These are phyloP conservation scores for Lanmaoa rubissima DNA, from an alignment of 768 basidiomycete genomes.

Conservation along the genomic window DNA sequence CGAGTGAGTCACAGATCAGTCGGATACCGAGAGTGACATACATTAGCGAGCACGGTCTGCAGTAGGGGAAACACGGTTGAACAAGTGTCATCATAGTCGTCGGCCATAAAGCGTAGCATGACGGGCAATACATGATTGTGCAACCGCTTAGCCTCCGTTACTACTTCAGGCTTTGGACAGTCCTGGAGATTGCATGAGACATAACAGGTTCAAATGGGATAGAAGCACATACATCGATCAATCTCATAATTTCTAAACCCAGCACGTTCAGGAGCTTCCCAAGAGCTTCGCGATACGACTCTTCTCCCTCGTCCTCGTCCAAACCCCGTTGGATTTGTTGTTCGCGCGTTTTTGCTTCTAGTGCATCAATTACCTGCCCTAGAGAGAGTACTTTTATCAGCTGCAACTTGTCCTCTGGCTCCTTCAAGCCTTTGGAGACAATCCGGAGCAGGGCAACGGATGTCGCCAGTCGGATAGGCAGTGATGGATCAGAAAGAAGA, in stretches of 20 bases:
- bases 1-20: constrained; percentile 2
- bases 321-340: constrained; percentile 65
- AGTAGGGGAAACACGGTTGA: constrained; percentile 82
- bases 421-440: constrained; percentile 91
- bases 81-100: constrained; percentile 87
- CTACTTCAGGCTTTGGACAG: constrained; percentile 53
- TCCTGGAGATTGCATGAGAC: constrained; percentile 44
- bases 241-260: constrained; percentile 79
- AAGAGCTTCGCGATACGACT: constrained; percentile 85
- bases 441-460: constrained; percentile 79
- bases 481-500: constrained; percentile 72
- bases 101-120: constrained; percentile 85
- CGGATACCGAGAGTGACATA: constrained; percentile 36
- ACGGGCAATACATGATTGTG: constrained; percentile 73
- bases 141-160: constrained; percentile 60
- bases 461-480: constrained; percentile 81
- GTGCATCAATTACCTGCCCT: constrained; percentile 73
- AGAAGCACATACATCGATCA: constrained; percentile 61
- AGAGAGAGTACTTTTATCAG: constrained; percentile 87
- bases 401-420: constrained; percentile 84
- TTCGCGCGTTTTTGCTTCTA: constrained; percentile 73
- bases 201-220: neutral
- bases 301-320: constrained; percentile 81
- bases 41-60: constrained; percentile 67
- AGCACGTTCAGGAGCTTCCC: constrained; percentile 80